Percentiles rank a stretch among this genome's conserved stretches.
Conservation (phyloP, 768 basidiomycete species). For the Suillus brevipes region DNA sequence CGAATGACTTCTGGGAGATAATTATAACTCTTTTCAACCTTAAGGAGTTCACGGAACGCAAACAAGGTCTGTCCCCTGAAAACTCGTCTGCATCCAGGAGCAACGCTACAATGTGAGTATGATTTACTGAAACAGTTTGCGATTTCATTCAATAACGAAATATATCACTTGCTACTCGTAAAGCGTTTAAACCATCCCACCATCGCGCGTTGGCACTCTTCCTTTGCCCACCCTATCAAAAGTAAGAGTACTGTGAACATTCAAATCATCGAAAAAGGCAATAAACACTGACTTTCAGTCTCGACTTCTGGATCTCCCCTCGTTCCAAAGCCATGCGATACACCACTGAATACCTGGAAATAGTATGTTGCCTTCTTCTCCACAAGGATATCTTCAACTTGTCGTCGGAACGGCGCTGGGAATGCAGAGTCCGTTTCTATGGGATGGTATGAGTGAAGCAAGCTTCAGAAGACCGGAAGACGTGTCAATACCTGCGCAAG, state of each 20-base stretch:
- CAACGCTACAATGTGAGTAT: background rate
- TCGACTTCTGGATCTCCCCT: slow-evolving; percentile 31
- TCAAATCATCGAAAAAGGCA: background rate
- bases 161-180: background rate
- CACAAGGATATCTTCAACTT: slow-evolving; percentile 56
- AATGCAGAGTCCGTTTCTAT: slow-evolving; percentile 58
- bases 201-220: slow-evolving; percentile 53
- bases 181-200: slow-evolving; percentile 55
- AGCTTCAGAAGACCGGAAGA: background rate
- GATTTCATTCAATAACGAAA: background rate
- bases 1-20: background rate
- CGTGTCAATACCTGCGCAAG: slow-evolving; percentile 48
- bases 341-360: slow-evolving; percentile 54
- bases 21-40: background rate
- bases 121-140: background rate
- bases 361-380: slow-evolving; percentile 53
- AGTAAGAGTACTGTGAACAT: background rate
- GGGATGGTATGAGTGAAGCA: background rate
- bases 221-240: slow-evolving; percentile 56
- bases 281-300: slow-evolving; percentile 21
- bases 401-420: slow-evolving; percentile 49
- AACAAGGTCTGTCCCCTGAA: background rate
- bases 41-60: background rate
- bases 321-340: slow-evolving; percentile 39
- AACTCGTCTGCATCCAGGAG: background rate